Evolutionary conservation across 139 green algal species (phyloP), one percentile per base, ranked within the genome.

Genomic region (Chlamydomonas schloesseri): DNA sequence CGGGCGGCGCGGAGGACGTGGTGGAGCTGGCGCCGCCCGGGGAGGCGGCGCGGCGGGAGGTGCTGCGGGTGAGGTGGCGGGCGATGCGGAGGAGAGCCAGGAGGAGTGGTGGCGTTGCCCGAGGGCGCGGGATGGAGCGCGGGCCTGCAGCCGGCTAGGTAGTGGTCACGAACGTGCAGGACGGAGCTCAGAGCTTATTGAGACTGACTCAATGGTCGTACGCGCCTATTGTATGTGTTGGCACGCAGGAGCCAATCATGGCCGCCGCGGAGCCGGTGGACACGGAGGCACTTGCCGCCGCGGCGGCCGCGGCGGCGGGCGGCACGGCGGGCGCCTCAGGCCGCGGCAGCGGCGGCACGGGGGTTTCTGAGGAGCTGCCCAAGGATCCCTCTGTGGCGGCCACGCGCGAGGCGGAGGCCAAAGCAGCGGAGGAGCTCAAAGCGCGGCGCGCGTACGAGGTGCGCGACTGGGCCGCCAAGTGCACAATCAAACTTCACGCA

Each of bases 11-110:
- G 0, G 78, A 82, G 8, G 84, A 89, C 28, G 76, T 82, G 67
- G 79, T 87, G 26, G 65, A 72, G 75, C 77, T 96, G 37, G 78
- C 64, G 28, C 47, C 64, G 50, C 85, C 93, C 13, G 31, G 15
- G 11, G 53, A 77, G 8, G 21, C 71, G 23, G 65, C 90, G 71
- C 87, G 92, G 9, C 37, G 47, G 6, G 78, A 76, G 2, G 88
- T 94, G 70, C 94, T 95, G 47, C 17, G 73, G 23, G 87, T 81
- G 71, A 6, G 71, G 26, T 9, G n/a, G 50, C 50, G 50, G 11
- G 11, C 11, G 50, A 11, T 14, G 65, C 13, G 29, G 65, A n/a
- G 60, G 20, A 6, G 33, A 46, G 20, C n/a, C 28, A 33, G 73
- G n/a, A 69, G 11, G n/a, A 47, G 13, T 20, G 55, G 47, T 17